Evolutionary conservation across 768 basidiomycete species (phyloP), one percentile per base, ranked within the genome.

Genomic region (Tulasnella sp.): DNA sequence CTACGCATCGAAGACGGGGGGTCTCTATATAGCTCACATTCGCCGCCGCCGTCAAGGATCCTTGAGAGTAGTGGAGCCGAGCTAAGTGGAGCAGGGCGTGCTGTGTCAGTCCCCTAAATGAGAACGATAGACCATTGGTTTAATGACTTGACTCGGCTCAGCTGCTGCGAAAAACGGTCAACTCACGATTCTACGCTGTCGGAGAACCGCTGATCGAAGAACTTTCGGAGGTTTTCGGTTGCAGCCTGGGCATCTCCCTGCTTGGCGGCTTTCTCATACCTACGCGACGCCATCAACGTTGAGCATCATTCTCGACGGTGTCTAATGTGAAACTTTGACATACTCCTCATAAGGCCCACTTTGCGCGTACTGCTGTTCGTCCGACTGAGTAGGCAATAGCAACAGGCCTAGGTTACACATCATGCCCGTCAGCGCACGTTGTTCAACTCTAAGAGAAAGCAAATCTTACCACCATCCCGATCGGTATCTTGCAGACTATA

Each of bases 131-230:
- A n/a, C 8, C 26, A 27, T 21, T 11, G 41, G 11, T n/a, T 21
- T 21, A 27, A n/a, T 21, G 26, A 48, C 41, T 11, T 19, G 11
- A 43, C 49, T 32, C 23, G 38, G 64, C 42, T 24, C 19, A 51
- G 27, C n/a, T n/a, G n/a, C n/a, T n/a, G n/a, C 26, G 11, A 27
- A 23, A 4, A 41, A 3, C 34, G 34, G 19, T 7, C 8, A 48
- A 10, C 87, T 65, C 61, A 89, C 88, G 87, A 91, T 69, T 91
- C 88, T 63, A 81, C 83, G 32, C 75, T 78, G 58, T 85, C 82
- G 63, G 89, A 84, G 66, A 92, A 92, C 66, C 81, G 84, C 61
- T 91, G 89, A 68, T 91, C 88, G 64, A 91, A 92, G 69, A 86
- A 92, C 54, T 80, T 74, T 32, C 88, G 78, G 41, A 92, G 71